Percentiles rank a stretch among this genome's conserved stretches.
phyloP scores from a whole-genome alignment of 768 basidiomycete genomes.

The Amanita molliuscula region DNA sequence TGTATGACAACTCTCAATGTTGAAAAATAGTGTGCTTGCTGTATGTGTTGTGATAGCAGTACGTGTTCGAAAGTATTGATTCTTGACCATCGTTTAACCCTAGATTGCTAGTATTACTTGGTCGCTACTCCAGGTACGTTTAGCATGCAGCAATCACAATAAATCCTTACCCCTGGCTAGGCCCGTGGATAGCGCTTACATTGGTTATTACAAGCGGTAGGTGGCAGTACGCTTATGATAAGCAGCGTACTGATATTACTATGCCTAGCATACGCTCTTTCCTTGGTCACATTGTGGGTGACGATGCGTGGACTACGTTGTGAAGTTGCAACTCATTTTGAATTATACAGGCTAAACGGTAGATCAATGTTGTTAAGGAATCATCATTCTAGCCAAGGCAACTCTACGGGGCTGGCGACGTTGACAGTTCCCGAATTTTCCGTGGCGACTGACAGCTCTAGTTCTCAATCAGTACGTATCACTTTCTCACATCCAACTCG shows the following conservation, averaged over 20 bases:
- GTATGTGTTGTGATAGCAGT: background rate
- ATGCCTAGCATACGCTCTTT: background rate
- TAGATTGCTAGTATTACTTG: background rate
- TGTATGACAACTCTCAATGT: background rate
- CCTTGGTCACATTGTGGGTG: background rate
- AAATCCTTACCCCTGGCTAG: background rate
- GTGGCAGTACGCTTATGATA: background rate
- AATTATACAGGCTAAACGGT: background rate
- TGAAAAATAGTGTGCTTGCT: background rate
- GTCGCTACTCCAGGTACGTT: background rate
- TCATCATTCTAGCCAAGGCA: background rate
- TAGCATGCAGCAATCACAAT: background rate
- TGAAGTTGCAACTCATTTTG: background rate
- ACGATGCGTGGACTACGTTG: background rate
- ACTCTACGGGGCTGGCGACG: background rate
- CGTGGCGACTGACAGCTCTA: no score
- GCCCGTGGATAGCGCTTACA: background rate
- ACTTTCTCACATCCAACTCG: no score
- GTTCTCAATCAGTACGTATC: no score
- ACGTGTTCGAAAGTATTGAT: background rate
- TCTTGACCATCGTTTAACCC: background rate
- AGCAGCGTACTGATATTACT: background rate
- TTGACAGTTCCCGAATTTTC: background rate
- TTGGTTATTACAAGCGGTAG: background rate
- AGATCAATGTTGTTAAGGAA: background rate